phyloP scores from a whole-genome alignment of 306 rosid species.

The Sicyos edulis region DNA sequence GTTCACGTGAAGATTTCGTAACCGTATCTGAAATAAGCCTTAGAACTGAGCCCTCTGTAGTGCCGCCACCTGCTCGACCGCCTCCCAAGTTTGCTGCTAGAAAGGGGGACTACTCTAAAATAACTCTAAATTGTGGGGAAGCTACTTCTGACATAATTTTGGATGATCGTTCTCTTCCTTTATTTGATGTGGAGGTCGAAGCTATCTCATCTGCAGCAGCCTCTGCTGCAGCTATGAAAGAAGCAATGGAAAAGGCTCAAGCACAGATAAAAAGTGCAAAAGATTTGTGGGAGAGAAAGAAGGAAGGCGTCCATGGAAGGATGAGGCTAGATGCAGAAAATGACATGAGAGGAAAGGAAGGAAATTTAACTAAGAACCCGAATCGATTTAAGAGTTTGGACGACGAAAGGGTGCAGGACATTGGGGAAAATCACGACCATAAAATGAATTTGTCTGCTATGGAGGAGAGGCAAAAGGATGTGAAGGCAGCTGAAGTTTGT shows the following conservation, averaged over 20 bases:
- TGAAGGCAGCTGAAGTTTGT: constrained; percentile 36
- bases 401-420: constrained; percentile 33
- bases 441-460: constrained; percentile 28
- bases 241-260: constrained; percentile 54
- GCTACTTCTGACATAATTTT: constrained; percentile 42
- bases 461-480: constrained; percentile 50
- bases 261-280: constrained; percentile 50
- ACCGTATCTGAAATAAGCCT: constrained; percentile 72
- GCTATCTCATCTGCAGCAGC: constrained; percentile 67
- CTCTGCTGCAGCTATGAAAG: constrained; percentile 64
- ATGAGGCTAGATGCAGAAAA: constrained; percentile 30
- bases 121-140: constrained; percentile 30
- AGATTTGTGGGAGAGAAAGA: constrained; percentile 57
- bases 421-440: constrained; percentile 32
- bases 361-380: constrained; percentile 27
- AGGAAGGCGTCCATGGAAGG: constrained; percentile 39
- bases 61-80: constrained; percentile 92
- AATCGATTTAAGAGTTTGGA: constrained; percentile 33
- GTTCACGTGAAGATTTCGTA: constrained; percentile 40
- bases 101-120: constrained; percentile 34
- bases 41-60: constrained; percentile 61
- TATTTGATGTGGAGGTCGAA: constrained; percentile 84
- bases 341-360: constrained; percentile 38
- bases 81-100: constrained; percentile 56
- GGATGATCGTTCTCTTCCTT: constrained; percentile 53